A percentile compares a stretch with the other conserved stretches of the same genome.
These are phyloP conservation scores for Athelia sp. DNA, from an alignment of 1,284 basidiomycete genomes.

Conservation along the genomic window DNA sequence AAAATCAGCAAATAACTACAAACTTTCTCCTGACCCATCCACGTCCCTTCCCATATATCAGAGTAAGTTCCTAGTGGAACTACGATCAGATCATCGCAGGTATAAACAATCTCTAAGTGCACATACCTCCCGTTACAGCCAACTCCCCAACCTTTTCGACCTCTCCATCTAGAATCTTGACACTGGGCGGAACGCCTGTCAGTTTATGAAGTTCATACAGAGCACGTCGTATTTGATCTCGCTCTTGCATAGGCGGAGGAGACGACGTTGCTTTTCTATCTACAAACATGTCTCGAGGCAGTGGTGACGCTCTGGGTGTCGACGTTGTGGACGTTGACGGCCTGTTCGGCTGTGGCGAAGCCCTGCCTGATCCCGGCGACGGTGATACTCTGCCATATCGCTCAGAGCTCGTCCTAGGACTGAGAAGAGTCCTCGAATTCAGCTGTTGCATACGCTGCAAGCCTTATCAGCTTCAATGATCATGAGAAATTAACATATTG, in stretches of 20 bases:
- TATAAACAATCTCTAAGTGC: slow-evolving; percentile 21
- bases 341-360: no score
- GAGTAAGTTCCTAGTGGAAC: no score
- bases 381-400: no score
- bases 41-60: slow-evolving; percentile 45
- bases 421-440: not conserved
- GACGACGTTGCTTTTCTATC: not conserved
- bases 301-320: no score
- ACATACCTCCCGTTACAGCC: slow-evolving; percentile 41
- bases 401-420: no score
- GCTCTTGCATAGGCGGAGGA: not conserved
- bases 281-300: not conserved
- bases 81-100: no score
- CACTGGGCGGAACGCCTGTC: slow-evolving; percentile 44
- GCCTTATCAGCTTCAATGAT: not conserved
- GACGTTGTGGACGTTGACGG: no score
- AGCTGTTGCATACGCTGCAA: no score
- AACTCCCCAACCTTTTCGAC: slow-evolving; percentile 31
- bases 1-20: not conserved
- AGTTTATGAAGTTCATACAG: slow-evolving; percentile 40
- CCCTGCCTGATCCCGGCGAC: no score
- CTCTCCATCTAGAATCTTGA: slow-evolving; percentile 46
- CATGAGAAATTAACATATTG: not conserved
- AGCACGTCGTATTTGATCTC: slow-evolving; percentile 16
- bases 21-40: slow-evolving; percentile 44